These are phyloP conservation scores for Pyrrhoderma noxium DNA, from an alignment of 1,284 basidiomycete genomes.

Conservation along the genomic window DNA sequence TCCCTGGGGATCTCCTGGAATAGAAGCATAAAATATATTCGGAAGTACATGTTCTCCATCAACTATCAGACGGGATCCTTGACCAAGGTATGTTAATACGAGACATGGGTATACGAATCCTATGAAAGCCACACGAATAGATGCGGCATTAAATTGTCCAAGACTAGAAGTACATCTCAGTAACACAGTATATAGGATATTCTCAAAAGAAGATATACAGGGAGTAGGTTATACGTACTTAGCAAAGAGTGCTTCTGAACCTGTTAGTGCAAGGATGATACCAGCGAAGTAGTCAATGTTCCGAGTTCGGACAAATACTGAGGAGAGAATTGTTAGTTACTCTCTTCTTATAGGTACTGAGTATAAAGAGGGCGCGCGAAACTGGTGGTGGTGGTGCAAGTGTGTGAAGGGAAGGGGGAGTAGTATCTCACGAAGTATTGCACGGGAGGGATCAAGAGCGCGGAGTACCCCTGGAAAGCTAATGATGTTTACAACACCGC, in stretches of 20 bases:
- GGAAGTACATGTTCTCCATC: constrained; percentile 41
- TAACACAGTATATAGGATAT: no score
- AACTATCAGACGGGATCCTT: constrained; percentile 53
- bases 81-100: constrained; percentile 58
- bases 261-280: constrained; percentile 56
- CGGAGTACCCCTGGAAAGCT: constrained; percentile 51
- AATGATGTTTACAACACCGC: constrained; percentile 54
- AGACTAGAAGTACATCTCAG: constrained; percentile 36
- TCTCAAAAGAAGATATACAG: no score
- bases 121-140: constrained; percentile 46
- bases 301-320: constrained; percentile 57
- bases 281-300: constrained; percentile 58
- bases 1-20: constrained; percentile 48
- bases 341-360: no score
- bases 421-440: constrained; percentile 52
- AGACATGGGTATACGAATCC: constrained; percentile 52
- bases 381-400: no score
- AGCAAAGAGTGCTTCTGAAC: constrained; percentile 63
- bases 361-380: no score
- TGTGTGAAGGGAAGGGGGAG: no score
- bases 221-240: no score
- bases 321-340: no score
- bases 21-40: constrained; percentile 58
- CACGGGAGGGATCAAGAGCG: constrained; percentile 60
- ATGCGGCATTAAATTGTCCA: constrained; percentile 56